phyloP scores from a whole-genome alignment of 306 rosid species.

The Dryas octopetala region DNA sequence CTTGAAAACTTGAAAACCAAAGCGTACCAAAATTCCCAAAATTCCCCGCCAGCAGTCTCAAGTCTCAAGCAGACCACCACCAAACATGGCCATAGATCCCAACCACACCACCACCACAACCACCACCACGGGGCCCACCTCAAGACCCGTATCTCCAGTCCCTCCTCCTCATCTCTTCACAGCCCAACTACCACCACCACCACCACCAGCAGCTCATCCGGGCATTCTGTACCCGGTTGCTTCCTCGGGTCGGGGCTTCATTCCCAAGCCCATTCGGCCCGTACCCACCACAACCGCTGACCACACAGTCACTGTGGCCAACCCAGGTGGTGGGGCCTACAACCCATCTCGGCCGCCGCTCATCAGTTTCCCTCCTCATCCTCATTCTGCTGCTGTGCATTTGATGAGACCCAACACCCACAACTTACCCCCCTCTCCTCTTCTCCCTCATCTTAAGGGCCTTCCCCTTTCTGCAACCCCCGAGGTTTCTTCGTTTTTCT shows the following conservation, averaged over 20 bases:
- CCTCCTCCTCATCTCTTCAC: slow-evolving; percentile 15
- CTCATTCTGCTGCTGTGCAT: slow-evolving; percentile 42
- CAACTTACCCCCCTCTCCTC: slow-evolving; percentile 39
- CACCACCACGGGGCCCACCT: slow-evolving; percentile 2
- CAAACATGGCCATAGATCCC: slow-evolving; percentile 34
- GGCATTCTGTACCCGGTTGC: slow-evolving; percentile 54
- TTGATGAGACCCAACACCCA: slow-evolving; percentile 31
- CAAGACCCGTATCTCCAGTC: background rate
- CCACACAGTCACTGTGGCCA: slow-evolving; percentile 46
- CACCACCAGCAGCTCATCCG: slow-evolving; percentile 25
- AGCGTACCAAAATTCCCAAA: slow-evolving; percentile 12
- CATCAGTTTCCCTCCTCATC: slow-evolving; percentile 34
- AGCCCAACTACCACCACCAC: slow-evolving; percentile 19
- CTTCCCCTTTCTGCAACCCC: slow-evolving; percentile 35
- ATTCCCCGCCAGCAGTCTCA: slow-evolving; percentile 33
- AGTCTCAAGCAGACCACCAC: background rate
- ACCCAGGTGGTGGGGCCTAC: slow-evolving; percentile 14
- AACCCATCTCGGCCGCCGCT: slow-evolving; percentile 43
- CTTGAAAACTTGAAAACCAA: slow-evolving; percentile 16
- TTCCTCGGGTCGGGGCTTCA: slow-evolving; percentile 53
- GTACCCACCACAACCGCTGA: slow-evolving; percentile 10
- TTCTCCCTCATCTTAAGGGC: slow-evolving; percentile 37
- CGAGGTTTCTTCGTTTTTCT: slow-evolving; percentile 38
- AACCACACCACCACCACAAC: slow-evolving; percentile 18
- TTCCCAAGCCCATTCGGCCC: slow-evolving; percentile 33